A percentile compares a stretch with the other conserved stretches of the same genome.
Evolutionary conservation across 2,329 filamentous ascomycete species (phyloP).

Genomic region (Colletotrichum sidae): DNA sequence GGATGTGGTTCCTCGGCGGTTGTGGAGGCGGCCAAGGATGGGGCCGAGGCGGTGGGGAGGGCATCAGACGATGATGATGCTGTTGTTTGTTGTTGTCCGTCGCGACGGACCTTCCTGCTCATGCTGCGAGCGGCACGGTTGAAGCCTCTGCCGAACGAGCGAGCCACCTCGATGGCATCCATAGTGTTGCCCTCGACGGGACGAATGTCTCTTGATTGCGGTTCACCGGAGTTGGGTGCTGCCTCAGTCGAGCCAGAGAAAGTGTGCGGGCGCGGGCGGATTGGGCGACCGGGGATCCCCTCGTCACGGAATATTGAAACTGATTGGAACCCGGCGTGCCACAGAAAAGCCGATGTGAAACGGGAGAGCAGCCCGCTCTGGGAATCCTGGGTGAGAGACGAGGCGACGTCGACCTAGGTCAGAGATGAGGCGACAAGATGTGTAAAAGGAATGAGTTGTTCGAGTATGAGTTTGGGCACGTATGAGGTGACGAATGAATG

Average conservation of each 20-base stretch:
- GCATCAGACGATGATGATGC: slow-evolving; percentile 19
- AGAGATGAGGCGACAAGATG: slow-evolving; percentile 17
- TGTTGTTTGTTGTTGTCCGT: slow-evolving; percentile 8
- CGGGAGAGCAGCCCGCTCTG: slow-evolving; percentile 20
- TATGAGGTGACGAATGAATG: background rate
- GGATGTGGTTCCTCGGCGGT: slow-evolving; percentile 28
- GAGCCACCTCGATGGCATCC: slow-evolving; percentile 31
- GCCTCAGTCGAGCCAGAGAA: background rate
- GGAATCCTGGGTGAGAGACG: slow-evolving; percentile 28
- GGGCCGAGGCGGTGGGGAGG: slow-evolving; percentile 21
- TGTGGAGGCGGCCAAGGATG: slow-evolving; percentile 32
- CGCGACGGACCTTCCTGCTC: slow-evolving; percentile 26
- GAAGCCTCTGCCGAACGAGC: slow-evolving; percentile 33
- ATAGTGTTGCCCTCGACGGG: slow-evolving; percentile 26
- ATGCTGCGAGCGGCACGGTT: slow-evolving; percentile 31
- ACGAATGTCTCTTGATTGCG: background rate
- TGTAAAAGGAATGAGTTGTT: background rate
- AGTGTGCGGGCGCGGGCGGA: background rate
- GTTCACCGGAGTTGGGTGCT: slow-evolving; percentile 16
- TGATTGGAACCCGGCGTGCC: slow-evolving; percentile 36
- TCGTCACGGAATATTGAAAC: slow-evolving; percentile 34
- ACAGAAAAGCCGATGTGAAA: slow-evolving; percentile 35
- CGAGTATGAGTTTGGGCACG: background rate
- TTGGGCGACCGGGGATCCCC: slow-evolving; percentile 32
- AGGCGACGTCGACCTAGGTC: slow-evolving; percentile 1